Evolutionary conservation across 2,329 filamentous ascomycete species (phyloP).

Genomic region (Aphanocladium album): DNA sequence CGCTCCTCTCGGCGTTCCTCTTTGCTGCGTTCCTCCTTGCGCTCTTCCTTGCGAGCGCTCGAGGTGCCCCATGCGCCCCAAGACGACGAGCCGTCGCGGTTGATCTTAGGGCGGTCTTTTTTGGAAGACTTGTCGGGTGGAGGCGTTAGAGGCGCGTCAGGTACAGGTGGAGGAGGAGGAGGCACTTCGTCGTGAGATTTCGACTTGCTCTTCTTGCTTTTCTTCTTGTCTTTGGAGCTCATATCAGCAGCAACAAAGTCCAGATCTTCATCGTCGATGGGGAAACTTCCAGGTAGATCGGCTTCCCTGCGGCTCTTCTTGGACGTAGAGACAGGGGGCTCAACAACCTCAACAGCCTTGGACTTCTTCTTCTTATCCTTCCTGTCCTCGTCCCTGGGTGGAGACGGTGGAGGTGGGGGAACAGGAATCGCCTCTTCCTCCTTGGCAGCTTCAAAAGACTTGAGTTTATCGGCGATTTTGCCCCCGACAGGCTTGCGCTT

Average conservation of each 20-base stretch:
- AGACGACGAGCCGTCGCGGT: constrained; percentile 61
- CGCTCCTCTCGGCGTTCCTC: constrained; percentile 41
- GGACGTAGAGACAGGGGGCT: constrained; percentile 23
- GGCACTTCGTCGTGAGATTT: constrained; percentile 29
- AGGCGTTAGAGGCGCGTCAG: constrained; percentile 44
- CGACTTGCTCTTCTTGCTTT: constrained; percentile 37
- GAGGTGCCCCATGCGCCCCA: constrained; percentile 70
- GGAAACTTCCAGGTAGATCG: constrained; percentile 54
- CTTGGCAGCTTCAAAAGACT: constrained; percentile 46
- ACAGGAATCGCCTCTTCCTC: constrained; percentile 34
- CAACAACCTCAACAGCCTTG: constrained; percentile 27
- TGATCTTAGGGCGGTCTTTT: constrained; percentile 74
- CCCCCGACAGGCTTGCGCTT: constrained; percentile 46
- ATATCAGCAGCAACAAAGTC: constrained; percentile 22
- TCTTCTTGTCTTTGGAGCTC: constrained; percentile 31
- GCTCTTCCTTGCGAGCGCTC: constrained; percentile 34
- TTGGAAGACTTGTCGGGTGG: constrained; percentile 56
- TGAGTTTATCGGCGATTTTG: constrained; percentile 53
- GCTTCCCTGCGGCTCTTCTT: constrained; percentile 28
- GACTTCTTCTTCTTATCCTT: constrained; percentile 38
- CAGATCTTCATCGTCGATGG: constrained; percentile 43
- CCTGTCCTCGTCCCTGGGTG: constrained; percentile 24
- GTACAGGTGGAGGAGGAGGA: constrained; percentile 33
- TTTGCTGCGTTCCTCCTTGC: constrained; percentile 10
- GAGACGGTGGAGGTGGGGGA: constrained; percentile 34